Base-by-base conservation (phyloP, 106 monocot species). In the Xerophyta viscosa region DNA sequence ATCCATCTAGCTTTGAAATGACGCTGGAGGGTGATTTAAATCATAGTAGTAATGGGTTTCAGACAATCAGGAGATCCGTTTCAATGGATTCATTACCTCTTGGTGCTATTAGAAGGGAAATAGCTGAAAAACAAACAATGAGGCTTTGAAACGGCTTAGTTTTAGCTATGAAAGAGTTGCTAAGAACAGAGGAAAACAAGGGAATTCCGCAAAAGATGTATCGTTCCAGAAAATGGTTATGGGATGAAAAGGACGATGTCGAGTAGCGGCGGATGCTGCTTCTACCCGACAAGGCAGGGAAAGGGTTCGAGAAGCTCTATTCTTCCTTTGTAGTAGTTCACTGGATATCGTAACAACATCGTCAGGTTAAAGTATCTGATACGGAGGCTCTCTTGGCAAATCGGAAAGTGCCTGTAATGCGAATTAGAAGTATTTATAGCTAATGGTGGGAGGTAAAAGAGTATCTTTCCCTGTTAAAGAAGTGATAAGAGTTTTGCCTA, bases 41-140 rank as follows among this genome's bases (percentile, higher is more conserved):
- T n/a, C n/a, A n/a, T n/a, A n/a, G n/a, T n/a, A n/a, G n/a, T n/a
- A n/a, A n/a, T 13, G 66, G 37, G 24, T 24, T 75, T 41, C 80
- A 69, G 61, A 73, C 75, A 6, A 63, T 71, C 15, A 29, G 81
- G 31, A 31, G 76, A 31, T 81, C 81, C 9, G 56, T 68, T 53
- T 81, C 81, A 0, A 64, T 72, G 81, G 81, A 81, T 43, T 28
- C 60, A 0, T 71, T 67, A 10, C 51, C 57, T 12, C 36, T 65
- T 22, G 61, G 25, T 31, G 15, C 22, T 46, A 15, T 73, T 47
- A 7, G 68, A 21, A 28, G 14, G 17, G 54, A 43, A 0, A 3
- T 14, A 26, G 66, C 50, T 19, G 64, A 49, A 7, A 36, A 20
- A 19, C 25, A 27, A n/a, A 21, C 11, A 45, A 51, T 27, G 27